phyloP scores from a whole-genome alignment of 2,329 filamentous ascomycete genomes.

The Trematosphaeria pertusa region DNA sequence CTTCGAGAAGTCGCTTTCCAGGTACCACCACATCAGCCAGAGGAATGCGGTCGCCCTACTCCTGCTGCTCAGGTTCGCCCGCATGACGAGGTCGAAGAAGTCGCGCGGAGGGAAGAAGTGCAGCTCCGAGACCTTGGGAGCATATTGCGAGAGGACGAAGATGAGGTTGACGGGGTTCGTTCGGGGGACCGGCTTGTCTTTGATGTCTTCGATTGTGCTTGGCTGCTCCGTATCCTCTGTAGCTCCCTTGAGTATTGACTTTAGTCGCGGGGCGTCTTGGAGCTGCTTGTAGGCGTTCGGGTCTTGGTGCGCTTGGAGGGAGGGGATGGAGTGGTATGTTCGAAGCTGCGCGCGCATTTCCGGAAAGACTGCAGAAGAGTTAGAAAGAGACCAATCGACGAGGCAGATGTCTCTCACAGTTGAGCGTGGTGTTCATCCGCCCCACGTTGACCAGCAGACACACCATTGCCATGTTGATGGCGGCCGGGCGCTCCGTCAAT shows the following conservation, averaged over 20 bases:
- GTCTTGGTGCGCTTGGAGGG: constrained; percentile 92
- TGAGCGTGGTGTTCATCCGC: constrained; percentile 97
- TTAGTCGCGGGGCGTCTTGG: constrained; percentile 92
- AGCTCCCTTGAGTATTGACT: constrained; percentile 96
- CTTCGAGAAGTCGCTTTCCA: constrained; percentile 92
- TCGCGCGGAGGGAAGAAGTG: constrained; percentile 87
- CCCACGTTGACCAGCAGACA: constrained; percentile 96
- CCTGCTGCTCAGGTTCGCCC: constrained; percentile 78
- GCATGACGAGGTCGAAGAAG: constrained; percentile 97
- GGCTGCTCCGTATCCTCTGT: constrained; percentile 91
- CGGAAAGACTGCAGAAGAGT: constrained; percentile 77
- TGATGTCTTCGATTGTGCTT: constrained; percentile 82
- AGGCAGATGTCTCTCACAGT: constrained; percentile 69
- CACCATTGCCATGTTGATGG: constrained; percentile 99
- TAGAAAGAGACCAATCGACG: constrained; percentile 10
- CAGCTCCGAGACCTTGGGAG: constrained; percentile 87
- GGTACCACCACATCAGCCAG: constrained; percentile 99
- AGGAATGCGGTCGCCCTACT: constrained; percentile 89
- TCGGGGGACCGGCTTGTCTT: constrained; percentile 69
- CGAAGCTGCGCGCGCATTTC: constrained; percentile 98
- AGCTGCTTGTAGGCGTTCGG: constrained; percentile 97
- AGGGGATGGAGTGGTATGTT: constrained; percentile 98
- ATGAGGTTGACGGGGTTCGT: constrained; percentile 98
- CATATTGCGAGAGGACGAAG: constrained; percentile 89
- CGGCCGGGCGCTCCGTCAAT: constrained; percentile 86